Evolutionary conservation across 768 basidiomycete genomes (phyloP).

Genomic region (Rhizopogon rudus): DNA sequence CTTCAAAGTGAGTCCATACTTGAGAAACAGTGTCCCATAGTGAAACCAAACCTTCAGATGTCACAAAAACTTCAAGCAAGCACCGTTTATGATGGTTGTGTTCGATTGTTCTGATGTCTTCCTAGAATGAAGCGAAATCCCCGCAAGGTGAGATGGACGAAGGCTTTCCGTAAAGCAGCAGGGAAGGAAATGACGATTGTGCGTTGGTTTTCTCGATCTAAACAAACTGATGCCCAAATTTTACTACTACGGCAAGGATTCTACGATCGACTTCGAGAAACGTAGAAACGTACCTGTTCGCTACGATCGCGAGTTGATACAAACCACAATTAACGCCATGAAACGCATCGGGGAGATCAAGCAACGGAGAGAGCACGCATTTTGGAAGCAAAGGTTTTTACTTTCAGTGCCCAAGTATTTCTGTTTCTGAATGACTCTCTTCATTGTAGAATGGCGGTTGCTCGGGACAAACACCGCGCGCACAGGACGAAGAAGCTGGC

Average conservation of each 20-base stretch:
- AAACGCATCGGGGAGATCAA: constrained; percentile 93
- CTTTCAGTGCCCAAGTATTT: neutral
- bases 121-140: constrained; percentile 98
- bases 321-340: constrained; percentile 95
- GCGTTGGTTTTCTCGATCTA: constrained; percentile 24
- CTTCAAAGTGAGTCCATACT: constrained; percentile 71
- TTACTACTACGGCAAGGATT: constrained; percentile 57
- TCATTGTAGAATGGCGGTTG: constrained; percentile 72
- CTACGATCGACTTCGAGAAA: constrained; percentile 99
- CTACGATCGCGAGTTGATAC: constrained; percentile 91
- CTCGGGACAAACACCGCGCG: constrained; percentile 70
- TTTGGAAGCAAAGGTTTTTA: constrained; percentile 87
- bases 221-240: neutral
- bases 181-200: constrained; percentile 99
- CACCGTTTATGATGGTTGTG: neutral
- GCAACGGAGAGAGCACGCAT: constrained; percentile 82
- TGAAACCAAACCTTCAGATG: constrained; percentile 49
- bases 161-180: constrained; percentile 97
- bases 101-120: constrained; percentile 3
- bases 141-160: constrained; percentile 98
- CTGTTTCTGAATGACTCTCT: neutral
- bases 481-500: constrained; percentile 63
- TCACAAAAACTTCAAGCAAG: constrained; percentile 99
- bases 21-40: neutral
- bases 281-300: constrained; percentile 95